Conservation (phyloP, 2,329 filamentous ascomycete genomes). For the Exophiala alcalophila region DNA sequence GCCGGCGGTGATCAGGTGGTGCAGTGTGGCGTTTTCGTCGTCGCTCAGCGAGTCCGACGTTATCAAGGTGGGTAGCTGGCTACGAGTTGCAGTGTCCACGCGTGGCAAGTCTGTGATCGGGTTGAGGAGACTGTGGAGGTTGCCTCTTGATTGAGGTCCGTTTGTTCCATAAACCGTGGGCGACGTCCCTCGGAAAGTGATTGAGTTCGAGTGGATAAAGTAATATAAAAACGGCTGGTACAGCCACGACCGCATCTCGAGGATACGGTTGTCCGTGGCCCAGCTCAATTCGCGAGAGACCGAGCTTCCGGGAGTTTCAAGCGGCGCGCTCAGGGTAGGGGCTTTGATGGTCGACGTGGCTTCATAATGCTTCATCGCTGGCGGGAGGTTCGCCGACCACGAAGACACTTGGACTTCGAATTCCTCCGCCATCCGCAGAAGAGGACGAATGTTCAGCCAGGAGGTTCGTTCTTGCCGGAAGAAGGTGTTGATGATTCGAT, state of each 20-base stretch:
- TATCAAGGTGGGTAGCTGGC: not conserved
- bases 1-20: conserved; percentile 28
- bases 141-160: not conserved
- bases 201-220: conserved; percentile 27
- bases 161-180: conserved; percentile 1
- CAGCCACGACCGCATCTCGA: conserved; percentile 34
- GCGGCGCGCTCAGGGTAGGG: conserved; percentile 3
- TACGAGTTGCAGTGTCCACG: too few relatives aligned
- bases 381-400: conserved; percentile 33
- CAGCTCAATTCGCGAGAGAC: conserved; percentile 33
- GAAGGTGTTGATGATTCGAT: conserved; percentile 41
- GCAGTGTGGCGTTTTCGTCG: conserved; percentile 14
- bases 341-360: conserved; percentile 18
- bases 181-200: not conserved
- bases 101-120: not conserved
- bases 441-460: conserved; percentile 31
- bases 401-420: conserved; percentile 33
- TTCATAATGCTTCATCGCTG: conserved; percentile 32
- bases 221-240: conserved; percentile 36
- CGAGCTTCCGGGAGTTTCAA: conserved; percentile 10
- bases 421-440: conserved; percentile 33
- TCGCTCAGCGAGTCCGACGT: conserved; percentile 2
- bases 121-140: not conserved
- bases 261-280: conserved; percentile 31
- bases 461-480: conserved; percentile 26